Evolutionary conservation across 441 rosid genomes (phyloP), one percentile per base, ranked within the genome.

Genomic region (Aleurites moluccanus): DNA sequence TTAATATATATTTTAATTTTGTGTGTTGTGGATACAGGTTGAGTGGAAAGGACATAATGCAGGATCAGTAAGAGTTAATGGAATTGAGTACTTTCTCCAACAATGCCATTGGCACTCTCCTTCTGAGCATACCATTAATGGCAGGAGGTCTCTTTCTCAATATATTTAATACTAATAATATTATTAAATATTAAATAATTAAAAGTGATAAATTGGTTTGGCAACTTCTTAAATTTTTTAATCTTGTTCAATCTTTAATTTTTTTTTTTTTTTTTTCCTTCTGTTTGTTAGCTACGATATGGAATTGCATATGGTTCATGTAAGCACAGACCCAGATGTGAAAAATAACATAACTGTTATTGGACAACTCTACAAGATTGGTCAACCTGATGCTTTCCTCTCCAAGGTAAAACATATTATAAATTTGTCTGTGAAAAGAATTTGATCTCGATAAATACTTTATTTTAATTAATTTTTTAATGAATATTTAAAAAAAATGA

Each of bases 61-160:
- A 8, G 88, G 87, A 70, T 85, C 83, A 61, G 77, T 91, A 30
- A 21, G 23, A 73, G 78, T 90, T 1, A 86, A 90, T 76, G 87
- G 86, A 21, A 84, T 79, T 1, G 72, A 73, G 33, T 93, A 82
- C 80, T 52, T 82, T 68, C 95, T 93, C 70, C 82, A 80, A 62
- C 92, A 91, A 76, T 70, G 80, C 67, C 98, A 93, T 59, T 93
- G 98, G 97, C 98, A 93, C 77, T 75, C 92, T 3, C 95, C 97
- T 69, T 93, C 97, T 4, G 97, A 93, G 85, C 95, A 91, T 44
- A 83, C 91, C 70, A 74, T 93, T 80, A 80, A 90, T 67, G 92
- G 91, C 80, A 82, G 77, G 64, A 91, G 92, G 91, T 87, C 5
- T 56, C 2, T 61, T 8, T 15, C 59, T 35, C 21, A 60, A 42